Evolutionary conservation across 2,329 filamentous ascomycete species (phyloP), one percentile per base, ranked within the genome.

Genomic region (Talaromyces sp.): DNA sequence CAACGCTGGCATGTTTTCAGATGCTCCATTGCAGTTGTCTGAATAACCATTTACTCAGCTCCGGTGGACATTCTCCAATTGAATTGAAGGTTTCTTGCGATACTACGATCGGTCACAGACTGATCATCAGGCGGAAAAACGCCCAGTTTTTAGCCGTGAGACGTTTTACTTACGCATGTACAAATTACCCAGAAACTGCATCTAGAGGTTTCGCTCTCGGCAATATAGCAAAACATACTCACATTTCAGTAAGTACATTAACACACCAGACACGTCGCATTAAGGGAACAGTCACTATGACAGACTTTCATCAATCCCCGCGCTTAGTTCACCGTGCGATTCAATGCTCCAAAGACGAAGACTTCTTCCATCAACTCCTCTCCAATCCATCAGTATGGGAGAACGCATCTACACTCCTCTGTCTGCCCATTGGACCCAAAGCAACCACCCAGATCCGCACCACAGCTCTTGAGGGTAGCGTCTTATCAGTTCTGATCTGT

Each of bases 401-500:
- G 33, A 33, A 52, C 48, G 48, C 48, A 33, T 52, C 48, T 52
- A 9, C 4, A 18, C n/a, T 11, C 1, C 25, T 52, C 28, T 52
- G 48, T 31, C 48, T 31, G 14, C 48, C 48, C 16, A 33, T 52
- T n/a, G 48, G 48, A 18, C 28, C 48, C 14, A 31, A 52, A 23
- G 18, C 16, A 18, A 52, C 48, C 3, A 52, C 48, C 21, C 40
- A 35, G 2, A 14, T 35, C 23, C 40, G 37, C 16, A 33, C 40
- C 11, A 25, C 5, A 7, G 11, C 40, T 11, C 2, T 37, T 23
- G 18, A 46, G 1, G 8, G 16, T 42, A 33, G 39, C 21, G 2
- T 46, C n/a, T 18, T 50, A 4, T 28, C 57, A 35, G 57, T 59
- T 14, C 3, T 59, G 11, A 59, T 59, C 7, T 59, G 57, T 25